Evolutionary conservation across 2,329 filamentous ascomycete genomes (phyloP).

Genomic region (Beauveria pseudobassiana): DNA sequence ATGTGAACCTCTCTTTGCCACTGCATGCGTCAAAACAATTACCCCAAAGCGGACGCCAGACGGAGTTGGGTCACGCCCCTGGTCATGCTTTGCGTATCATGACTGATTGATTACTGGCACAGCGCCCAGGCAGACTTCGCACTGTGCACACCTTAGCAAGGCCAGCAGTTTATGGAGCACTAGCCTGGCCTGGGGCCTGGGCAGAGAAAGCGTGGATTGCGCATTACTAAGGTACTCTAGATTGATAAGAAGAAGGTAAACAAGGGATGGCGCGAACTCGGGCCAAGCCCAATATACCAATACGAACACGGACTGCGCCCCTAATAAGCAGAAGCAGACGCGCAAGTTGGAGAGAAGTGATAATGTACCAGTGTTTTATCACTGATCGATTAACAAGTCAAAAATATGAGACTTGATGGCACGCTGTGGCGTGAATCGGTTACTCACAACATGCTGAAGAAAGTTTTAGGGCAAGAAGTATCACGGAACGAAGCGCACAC

Average conservation of each 20-base stretch:
- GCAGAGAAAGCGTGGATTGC: background rate
- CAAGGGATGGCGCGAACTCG: constrained; percentile 1
- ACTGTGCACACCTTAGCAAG: background rate
- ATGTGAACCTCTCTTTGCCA: background rate
- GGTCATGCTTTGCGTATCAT: constrained; percentile 9
- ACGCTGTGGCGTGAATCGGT: background rate
- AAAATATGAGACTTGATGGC: background rate
- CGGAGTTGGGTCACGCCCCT: background rate
- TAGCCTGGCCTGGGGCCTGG: background rate
- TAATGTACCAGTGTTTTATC: too few species aligned
- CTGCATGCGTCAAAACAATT: background rate
- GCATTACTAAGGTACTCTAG: background rate
- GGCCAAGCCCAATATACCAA: background rate
- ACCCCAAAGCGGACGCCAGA: background rate
- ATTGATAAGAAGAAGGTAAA: constrained; percentile 6
- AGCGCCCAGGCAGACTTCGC: background rate
- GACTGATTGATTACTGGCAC: constrained; percentile 8
- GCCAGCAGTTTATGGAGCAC: background rate
- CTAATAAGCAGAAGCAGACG: background rate
- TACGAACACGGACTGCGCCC: background rate
- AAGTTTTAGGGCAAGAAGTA: background rate
- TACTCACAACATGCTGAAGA: background rate
- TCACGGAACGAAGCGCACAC: background rate
- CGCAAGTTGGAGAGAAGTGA: background rate
- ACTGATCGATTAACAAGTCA: background rate